Conservation (phyloP, 129 eudicot genomes). For the Kitagawia praeruptora region DNA sequence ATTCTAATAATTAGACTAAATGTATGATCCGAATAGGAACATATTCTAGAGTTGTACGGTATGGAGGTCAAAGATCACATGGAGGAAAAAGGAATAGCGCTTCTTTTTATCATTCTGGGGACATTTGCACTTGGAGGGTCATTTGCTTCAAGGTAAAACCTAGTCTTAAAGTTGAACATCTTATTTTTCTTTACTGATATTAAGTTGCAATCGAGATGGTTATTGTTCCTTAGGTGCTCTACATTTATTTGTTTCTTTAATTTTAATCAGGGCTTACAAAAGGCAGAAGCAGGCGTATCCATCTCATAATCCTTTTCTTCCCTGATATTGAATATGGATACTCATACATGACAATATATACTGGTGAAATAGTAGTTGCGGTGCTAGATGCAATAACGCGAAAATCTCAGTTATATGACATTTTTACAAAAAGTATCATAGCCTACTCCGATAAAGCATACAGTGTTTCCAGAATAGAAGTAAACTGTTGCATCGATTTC, state of each 20-base stretch:
- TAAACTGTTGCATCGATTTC: neutral
- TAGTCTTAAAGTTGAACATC: neutral
- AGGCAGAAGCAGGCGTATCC: constrained; percentile 59
- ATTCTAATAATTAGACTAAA: neutral
- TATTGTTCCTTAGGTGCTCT: neutral
- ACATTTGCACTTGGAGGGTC: constrained; percentile 78
- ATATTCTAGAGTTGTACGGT: constrained; percentile 59
- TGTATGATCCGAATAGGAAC: constrained; percentile 23
- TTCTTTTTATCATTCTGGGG: constrained; percentile 52
- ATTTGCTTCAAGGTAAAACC: constrained; percentile 54
- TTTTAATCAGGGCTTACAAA: constrained; percentile 51
- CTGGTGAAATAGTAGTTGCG: neutral
- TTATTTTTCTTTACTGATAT: neutral
- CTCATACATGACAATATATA: neutral
- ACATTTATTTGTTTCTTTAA: neutral
- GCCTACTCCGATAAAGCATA: neutral
- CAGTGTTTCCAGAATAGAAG: neutral
- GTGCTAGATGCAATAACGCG: neutral
- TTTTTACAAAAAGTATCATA: neutral
- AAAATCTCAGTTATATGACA: neutral
- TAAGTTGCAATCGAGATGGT: neutral
- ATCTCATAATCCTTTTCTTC: constrained; percentile 70
- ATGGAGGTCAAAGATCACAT: constrained; percentile 43
- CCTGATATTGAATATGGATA: constrained; percentile 18
- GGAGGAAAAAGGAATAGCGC: constrained; percentile 56